Evolutionary conservation across 2,329 filamentous ascomycete species (phyloP).

Genomic region (Fusarium nygamai): DNA sequence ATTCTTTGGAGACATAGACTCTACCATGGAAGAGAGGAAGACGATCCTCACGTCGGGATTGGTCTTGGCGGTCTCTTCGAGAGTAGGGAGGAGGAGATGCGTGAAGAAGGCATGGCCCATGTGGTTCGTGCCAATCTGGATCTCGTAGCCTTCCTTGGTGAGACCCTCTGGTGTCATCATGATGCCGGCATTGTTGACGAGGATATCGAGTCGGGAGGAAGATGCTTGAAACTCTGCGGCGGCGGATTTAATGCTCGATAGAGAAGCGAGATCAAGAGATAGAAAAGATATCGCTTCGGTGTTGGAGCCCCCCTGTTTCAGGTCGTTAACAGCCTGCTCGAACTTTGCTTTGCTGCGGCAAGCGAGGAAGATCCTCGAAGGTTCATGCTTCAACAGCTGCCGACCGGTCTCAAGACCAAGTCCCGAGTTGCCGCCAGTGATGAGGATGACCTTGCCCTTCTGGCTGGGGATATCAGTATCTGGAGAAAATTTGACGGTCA

Average conservation of each 20-base stretch:
- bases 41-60: neutral
- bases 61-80: neutral
- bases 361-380: neutral
- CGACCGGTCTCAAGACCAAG: neutral
- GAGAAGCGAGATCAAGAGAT: neutral
- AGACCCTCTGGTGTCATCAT: constrained; percentile 7
- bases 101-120: neutral
- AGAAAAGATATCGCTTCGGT: neutral
- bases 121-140: constrained; percentile 2
- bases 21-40: neutral
- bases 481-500: neutral
- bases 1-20: neutral
- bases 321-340: neutral
- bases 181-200: constrained; percentile 4
- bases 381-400: neutral
- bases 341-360: constrained; percentile 12
- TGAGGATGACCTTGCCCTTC: constrained; percentile 1
- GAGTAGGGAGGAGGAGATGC: neutral
- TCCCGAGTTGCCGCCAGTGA: constrained; percentile 4
- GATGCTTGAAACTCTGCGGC: neutral
- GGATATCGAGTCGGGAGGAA: neutral
- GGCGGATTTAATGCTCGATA: neutral
- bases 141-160: constrained; percentile 6
- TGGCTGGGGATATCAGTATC: constrained; percentile 1
- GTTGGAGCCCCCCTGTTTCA: neutral